Conservation (phyloP, 1,139 yeast species). For the Taiozyma sp. region DNA sequence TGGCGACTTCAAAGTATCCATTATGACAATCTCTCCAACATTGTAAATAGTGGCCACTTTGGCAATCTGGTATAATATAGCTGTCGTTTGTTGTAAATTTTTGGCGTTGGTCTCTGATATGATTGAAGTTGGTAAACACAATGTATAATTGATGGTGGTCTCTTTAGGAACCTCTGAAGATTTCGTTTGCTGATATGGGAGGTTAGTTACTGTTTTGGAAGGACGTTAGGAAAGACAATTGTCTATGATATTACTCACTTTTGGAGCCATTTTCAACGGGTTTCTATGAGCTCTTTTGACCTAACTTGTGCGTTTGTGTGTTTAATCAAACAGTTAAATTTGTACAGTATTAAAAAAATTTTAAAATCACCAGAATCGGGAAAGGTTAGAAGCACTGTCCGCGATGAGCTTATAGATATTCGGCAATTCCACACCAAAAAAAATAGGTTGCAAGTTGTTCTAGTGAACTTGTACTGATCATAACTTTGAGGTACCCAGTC, state of each 20-base stretch:
- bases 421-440: too few relatives aligned
- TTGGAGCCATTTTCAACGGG: background rate
- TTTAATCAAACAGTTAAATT: too few relatives aligned
- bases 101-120: constrained; percentile 49
- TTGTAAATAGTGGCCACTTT: constrained; percentile 64
- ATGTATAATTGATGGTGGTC: constrained; percentile 33
- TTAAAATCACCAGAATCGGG: background rate
- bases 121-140: constrained; percentile 65
- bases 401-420: background rate
- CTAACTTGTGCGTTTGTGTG: too few relatives aligned
- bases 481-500: too few relatives aligned
- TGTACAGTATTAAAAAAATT: background rate
- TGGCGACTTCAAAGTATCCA: constrained; percentile 44
- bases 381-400: background rate
- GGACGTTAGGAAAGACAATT: too few relatives aligned
- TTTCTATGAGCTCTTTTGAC: too few relatives aligned
- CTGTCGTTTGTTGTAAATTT: constrained; percentile 69
- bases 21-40: constrained; percentile 68
- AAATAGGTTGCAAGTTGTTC: too few relatives aligned
- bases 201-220: too few relatives aligned
- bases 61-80: constrained; percentile 73
- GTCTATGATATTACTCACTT: background rate
- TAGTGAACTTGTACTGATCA: too few relatives aligned
- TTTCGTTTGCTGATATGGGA: too few relatives aligned
- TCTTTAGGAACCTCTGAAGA: background rate